Conservation (phyloP, 106 monocot species). For the Allium cepa region DNA sequence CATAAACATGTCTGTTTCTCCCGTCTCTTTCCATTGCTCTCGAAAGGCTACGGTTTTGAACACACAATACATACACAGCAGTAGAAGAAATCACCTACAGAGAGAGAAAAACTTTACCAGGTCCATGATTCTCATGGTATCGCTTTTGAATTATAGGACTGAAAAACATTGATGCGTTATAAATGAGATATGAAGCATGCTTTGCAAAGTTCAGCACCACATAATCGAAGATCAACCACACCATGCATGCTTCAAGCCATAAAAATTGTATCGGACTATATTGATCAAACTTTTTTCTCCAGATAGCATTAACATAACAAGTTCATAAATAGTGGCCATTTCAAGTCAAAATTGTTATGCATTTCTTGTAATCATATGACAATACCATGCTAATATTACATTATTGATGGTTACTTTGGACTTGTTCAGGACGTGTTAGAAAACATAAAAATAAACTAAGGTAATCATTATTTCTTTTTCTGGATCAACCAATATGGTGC, state of each 20-base stretch:
- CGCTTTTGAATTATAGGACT: conserved; percentile 53
- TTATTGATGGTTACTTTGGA: background rate
- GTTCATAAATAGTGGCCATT: background rate
- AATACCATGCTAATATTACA: no score
- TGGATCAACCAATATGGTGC: no score
- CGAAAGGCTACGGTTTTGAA: no score
- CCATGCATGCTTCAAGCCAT: conserved; percentile 47
- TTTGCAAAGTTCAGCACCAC: conserved; percentile 65
- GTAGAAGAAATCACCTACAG: no score
- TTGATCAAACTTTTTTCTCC: background rate
- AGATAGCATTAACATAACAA: background rate
- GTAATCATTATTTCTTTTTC: no score
- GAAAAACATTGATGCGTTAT: conserved; percentile 62
- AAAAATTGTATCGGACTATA: conserved; percentile 1
- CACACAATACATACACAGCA: no score
- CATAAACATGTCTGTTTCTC: no score
- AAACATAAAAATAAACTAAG: no score
- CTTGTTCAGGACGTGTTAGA: no score
- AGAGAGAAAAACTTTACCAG: conserved; percentile 40
- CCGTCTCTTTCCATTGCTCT: no score
- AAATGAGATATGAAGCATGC: conserved; percentile 71
- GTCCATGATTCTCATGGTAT: conserved; percentile 58
- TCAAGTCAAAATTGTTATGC: background rate
- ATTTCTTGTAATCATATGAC: background rate
- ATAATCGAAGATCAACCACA: conserved; percentile 88